Evolutionary conservation across 2,329 filamentous ascomycete genomes (phyloP).

Genomic region (Thermoascus crustaceus): DNA sequence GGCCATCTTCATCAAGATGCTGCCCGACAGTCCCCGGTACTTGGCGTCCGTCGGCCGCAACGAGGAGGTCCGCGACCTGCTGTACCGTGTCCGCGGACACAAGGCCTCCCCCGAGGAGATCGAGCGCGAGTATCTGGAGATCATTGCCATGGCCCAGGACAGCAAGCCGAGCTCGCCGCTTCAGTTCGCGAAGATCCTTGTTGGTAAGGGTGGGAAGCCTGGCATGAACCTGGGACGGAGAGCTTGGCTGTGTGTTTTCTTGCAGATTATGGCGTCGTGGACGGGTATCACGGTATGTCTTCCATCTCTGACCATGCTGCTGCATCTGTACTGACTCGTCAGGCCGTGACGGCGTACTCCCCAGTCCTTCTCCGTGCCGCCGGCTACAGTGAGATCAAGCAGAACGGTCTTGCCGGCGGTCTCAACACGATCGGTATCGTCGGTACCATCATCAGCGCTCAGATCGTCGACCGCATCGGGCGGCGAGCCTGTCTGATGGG

Average conservation of each 20-base stretch:
- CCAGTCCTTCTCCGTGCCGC: conserved; percentile 21
- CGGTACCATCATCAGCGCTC: conserved; percentile 44
- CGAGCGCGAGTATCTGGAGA: conserved; percentile 28
- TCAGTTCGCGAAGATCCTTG: conserved; percentile 31
- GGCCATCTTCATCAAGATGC: conserved; percentile 20
- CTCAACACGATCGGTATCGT: conserved; percentile 46
- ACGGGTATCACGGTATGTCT: conserved; percentile 36
- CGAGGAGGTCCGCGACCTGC: conserved; percentile 39
- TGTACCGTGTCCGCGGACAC: conserved; percentile 30
- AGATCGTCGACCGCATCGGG: conserved; percentile 45
- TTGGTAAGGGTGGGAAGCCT: conserved; percentile 23
- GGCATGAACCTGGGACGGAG: conserved; percentile 29
- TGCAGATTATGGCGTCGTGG: conserved; percentile 41
- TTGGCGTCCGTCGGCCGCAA: conserved; percentile 31
- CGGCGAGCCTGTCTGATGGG: conserved; percentile 36
- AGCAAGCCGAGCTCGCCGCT: conserved; percentile 28
- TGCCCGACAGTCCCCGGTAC: conserved; percentile 27
- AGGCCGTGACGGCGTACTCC: conserved; percentile 31
- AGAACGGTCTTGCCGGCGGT: conserved; percentile 43
- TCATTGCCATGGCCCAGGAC: conserved; percentile 23
- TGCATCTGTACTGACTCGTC: conserved; percentile 21
- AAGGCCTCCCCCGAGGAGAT: conserved; percentile 18
- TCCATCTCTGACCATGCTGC: conserved; percentile 21
- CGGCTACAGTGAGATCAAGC: conserved; percentile 28
- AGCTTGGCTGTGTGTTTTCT: conserved; percentile 37